These are phyloP conservation scores for Aspergillus kassunensis DNA, from an alignment of 495 filamentous ascomycete species.

Conservation along the genomic window DNA sequence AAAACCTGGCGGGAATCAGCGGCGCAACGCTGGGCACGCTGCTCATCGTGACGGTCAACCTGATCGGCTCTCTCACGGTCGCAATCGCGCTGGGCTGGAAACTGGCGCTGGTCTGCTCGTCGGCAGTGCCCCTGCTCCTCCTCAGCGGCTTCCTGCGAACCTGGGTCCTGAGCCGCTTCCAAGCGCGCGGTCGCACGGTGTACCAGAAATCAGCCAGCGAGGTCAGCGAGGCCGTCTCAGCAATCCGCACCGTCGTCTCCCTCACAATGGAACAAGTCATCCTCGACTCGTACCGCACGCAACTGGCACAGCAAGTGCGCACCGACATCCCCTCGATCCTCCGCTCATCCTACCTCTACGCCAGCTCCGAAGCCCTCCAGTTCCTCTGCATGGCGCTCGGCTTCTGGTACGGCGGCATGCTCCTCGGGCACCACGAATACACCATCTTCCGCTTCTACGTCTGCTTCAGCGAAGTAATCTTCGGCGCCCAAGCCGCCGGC, in stretches of 20 bases:
- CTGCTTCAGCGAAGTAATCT: slow-evolving; percentile 74
- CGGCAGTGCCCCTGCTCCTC: slow-evolving; percentile 72
- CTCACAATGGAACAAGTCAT: slow-evolving; percentile 81
- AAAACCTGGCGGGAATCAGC: slow-evolving; percentile 74
- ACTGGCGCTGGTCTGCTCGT: slow-evolving; percentile 75
- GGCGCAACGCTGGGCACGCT: slow-evolving; percentile 79
- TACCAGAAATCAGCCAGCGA: slow-evolving; percentile 74
- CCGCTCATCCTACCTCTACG: slow-evolving; percentile 69
- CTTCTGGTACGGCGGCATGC: slow-evolving; percentile 86
- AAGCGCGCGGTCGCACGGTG: slow-evolving; percentile 61
- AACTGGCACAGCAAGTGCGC: slow-evolving; percentile 57
- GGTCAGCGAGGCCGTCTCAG: slow-evolving; percentile 84
- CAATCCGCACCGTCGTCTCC: slow-evolving; percentile 89
- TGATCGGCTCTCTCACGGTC: slow-evolving; percentile 63
- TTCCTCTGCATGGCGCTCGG: slow-evolving; percentile 80
- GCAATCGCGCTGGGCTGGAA: slow-evolving; percentile 80
- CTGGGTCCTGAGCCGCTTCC: slow-evolving; percentile 71
- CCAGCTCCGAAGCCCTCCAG: slow-evolving; percentile 69
- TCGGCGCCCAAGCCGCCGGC: slow-evolving; percentile 79
- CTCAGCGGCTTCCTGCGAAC: slow-evolving; percentile 81
- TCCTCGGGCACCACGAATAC: slow-evolving; percentile 67
- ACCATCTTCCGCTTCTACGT: slow-evolving; percentile 78
- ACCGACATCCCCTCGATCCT: slow-evolving; percentile 60
- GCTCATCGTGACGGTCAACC: slow-evolving; percentile 67
- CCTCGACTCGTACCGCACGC: slow-evolving; percentile 59